A percentile compares a stretch with the other conserved stretches of the same genome.
Conservation (phyloP, 2,329 filamentous ascomycete genomes). For the Talaromyces verruculosus region DNA sequence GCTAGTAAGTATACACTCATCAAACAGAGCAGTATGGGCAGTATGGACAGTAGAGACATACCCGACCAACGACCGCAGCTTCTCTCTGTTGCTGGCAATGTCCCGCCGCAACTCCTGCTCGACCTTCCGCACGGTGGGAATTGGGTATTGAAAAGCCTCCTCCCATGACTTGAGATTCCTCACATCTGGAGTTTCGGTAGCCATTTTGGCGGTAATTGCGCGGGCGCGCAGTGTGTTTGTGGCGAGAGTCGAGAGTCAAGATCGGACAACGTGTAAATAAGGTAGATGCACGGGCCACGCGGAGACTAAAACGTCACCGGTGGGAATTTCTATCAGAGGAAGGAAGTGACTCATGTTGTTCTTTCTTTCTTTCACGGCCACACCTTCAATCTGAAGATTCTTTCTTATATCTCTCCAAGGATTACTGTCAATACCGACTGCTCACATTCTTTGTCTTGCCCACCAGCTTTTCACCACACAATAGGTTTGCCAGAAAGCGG, state of each 20-base stretch:
- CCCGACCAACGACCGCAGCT: slow-evolving; percentile 66
- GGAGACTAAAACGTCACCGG: slow-evolving; percentile 13
- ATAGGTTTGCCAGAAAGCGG: background rate
- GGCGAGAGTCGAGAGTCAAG: background rate
- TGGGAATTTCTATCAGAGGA: background rate
- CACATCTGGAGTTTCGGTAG: slow-evolving; percentile 58
- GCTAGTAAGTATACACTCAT: slow-evolving; percentile 7
- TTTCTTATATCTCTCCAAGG: background rate
- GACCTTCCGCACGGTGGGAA: slow-evolving; percentile 62
- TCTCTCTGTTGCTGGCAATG: slow-evolving; percentile 64
- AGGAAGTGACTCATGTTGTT: background rate
- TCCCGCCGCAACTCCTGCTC: slow-evolving; percentile 64
- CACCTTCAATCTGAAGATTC: background rate
- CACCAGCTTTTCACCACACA: background rate
- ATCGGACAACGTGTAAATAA: slow-evolving; percentile 3
- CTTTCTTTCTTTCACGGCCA: background rate
- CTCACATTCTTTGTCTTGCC: background rate
- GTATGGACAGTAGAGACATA: slow-evolving; percentile 36
- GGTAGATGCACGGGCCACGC: slow-evolving; percentile 19
- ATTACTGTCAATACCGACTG: background rate
- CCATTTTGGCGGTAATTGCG: slow-evolving; percentile 41
- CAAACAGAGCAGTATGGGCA: background rate
- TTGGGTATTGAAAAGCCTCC: slow-evolving; percentile 66
- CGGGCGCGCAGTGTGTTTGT: background rate
- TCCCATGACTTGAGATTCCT: slow-evolving; percentile 61